Base-by-base conservation (phyloP, 2,329 filamentous ascomycete genomes). In the Nothopassalora personata region DNA sequence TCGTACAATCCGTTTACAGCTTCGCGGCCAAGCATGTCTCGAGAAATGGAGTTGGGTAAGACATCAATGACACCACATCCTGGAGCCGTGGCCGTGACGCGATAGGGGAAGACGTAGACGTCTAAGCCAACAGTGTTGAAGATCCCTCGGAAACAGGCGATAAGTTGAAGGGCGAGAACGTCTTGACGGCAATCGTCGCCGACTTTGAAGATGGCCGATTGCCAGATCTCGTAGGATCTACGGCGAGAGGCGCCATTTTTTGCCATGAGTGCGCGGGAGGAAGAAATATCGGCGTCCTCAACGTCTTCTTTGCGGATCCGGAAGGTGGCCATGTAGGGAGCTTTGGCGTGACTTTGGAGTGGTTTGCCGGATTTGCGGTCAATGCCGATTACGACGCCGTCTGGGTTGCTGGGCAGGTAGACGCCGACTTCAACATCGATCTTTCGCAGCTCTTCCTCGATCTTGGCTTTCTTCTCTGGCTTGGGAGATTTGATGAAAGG, bases 141-240 rank as follows among this genome's bases (percentile, higher is more conserved):
- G 69, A 99, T 99, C 63, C 92, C 92, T 27, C 94, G 87, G 81
- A 99, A 99, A 1, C 92, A 91, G 0, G 94, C 88, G 72, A 99
- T 97, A 88, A 99, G 95, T 75, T 99, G 94, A 62, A 99, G 80
- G 1, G 94, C 94, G 60, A 99, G 81, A 54, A 99, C 89, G 69
- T 99, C 95, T 76, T 99, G 94, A 53, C 94, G 88, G 73, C 94
- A 97, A 74, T 99, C 94, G 72, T 99, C 94, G 62, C 94, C 94
- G 52, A 99, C 95, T 74, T 99, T 99, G 86, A 99, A 99, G 71
- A 99, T 99, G 58, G 93, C 94, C 1, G 91, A 96, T 74, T 99
- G 94, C 95, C 94, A 97, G n/a, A 93, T 88, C 74, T 99, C 95
- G 66, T 96, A 85, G 0, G 86, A 90, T 63, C 66, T 66, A 46